Percentiles rank a stretch among this genome's conserved stretches.
These are phyloP conservation scores for Botrytis hyacinthi DNA, from an alignment of 2,329 filamentous ascomycete species.

Conservation along the genomic window DNA sequence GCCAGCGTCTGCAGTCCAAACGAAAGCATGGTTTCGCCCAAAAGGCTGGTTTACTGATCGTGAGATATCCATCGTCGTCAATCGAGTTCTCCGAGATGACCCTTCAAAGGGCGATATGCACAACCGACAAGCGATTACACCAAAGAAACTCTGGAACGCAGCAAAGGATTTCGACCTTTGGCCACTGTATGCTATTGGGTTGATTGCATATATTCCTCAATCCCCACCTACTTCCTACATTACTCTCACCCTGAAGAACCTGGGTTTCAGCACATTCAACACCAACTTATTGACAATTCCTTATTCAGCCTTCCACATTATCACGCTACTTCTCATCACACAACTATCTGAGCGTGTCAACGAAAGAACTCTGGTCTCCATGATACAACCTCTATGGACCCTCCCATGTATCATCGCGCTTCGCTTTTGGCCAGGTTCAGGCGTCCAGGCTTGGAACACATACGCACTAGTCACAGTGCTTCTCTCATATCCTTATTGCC, in stretches of 20 bases:
- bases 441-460: conserved; percentile 38
- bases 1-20: conserved; percentile 61
- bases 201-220: conserved; percentile 51
- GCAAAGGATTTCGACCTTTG: conserved; percentile 60
- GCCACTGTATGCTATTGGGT: conserved; percentile 50
- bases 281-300: conserved; percentile 49
- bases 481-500: conserved; percentile 35
- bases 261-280: conserved; percentile 42
- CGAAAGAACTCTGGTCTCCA: conserved; percentile 41
- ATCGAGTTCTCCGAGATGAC: conserved; percentile 55
- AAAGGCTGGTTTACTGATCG: conserved; percentile 61
- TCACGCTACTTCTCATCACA: conserved; percentile 47
- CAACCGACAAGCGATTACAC: conserved; percentile 56
- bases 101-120: conserved; percentile 53
- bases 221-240: conserved; percentile 50
- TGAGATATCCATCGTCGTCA: conserved; percentile 66
- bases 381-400: conserved; percentile 43
- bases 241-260: conserved; percentile 48
- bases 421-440: conserved; percentile 34
- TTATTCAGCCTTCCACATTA: conserved; percentile 46
- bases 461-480: conserved; percentile 41
- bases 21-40: conserved; percentile 51
- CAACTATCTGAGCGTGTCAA: conserved; percentile 45
- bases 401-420: conserved; percentile 43
- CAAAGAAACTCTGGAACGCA: conserved; percentile 49